Evolutionary conservation across 1,284 basidiomycete species (phyloP), one percentile per base, ranked within the genome.

Genomic region (Sporisorium scitamineum): DNA sequence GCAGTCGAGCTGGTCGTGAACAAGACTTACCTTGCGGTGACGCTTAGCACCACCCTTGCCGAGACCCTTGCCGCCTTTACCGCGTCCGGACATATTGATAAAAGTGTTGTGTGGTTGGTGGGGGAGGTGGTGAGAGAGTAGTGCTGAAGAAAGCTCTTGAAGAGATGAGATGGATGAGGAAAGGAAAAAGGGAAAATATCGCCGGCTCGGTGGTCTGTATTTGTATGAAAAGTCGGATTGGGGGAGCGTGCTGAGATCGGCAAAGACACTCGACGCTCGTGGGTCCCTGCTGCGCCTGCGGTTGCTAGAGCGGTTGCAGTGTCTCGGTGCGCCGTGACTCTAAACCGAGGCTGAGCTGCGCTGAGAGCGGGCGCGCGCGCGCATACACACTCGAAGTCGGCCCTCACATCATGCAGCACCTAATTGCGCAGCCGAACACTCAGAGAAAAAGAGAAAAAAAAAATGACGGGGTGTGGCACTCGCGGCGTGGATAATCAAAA

Each of bases 11-110:
- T 37, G 54, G 26, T 13, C 0, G 47, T n/a, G 50, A 52, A 51
- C 34, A 27, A 69, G n/a, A 75, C 76, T 72, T 62, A 80, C 80
- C 80, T 85, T 85, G 66, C 83, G 81, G 80, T 85, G 83, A 73
- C 84, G 84, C 80, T 85, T 85, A 63, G 84, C 84, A 74, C 84
- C 84, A 72, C 84, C 84, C 79, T 85, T 85, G 75, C 84, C 84
- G 77, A 85, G 84, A 81, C 84, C 84, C 78, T 85, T 85, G 75
- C 84, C 84, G 68, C 83, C 83, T 61, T 85, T 84, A 74, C 84
- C 84, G 62, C 84, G 77, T 75, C 79, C 79, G 69, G 81, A 81
- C 79, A 81, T 83, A 65, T 81, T 75, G 73, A 64, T 63, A 37
- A 45, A 58, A 54, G 69, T 71, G 67, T 54, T 65, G 54, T 65